Evolutionary conservation across 495 filamentous ascomycete genomes (phyloP), one percentile per base, ranked within the genome.

Genomic region (Talaromyces stipitatus): DNA sequence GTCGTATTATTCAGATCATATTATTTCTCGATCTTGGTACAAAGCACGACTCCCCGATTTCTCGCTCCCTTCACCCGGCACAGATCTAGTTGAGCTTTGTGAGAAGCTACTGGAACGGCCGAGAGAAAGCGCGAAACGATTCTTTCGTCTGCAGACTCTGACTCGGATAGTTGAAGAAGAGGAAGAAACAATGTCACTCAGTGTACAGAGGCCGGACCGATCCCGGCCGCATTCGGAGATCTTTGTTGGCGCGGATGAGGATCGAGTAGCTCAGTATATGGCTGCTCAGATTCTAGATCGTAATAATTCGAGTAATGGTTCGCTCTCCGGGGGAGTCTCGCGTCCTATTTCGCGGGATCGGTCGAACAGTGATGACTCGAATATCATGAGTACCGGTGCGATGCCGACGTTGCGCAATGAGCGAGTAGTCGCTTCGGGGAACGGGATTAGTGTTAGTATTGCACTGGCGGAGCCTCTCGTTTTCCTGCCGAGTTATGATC

Each of bases 401-500:
- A 77, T 75, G 47, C 67, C 72, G 7, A 55, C 66, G 3, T 56
- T 77, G 24, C 71, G 64, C 51, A 76, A 80, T 54, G 83, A 86
- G 55, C 90, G 88, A 64, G 85, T 86, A 0, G 81, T 92, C 4
- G 85, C 86, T 6, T 83, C 85, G 24, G 88, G 86, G 43, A 88
- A 84, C 68, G 88, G 88, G 10, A 73, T 92, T 9, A 71, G 81
- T 1, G 85, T 88, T 52, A 87, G 82, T 1, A 87, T 92, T 27
- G 74, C 85, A 14, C 73, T 98, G 22, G 91, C 91, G 8, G 95
- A 97, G 65, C 92, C 95, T 1, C 86, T 90, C 10, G 77, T 98
- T 2, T 98, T 89, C 67, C 78, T 97, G 28, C 88, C 90, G 47
- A 92, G 94, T 0, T 95, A 96, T 64, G 92, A 97, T 63, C 90